phyloP scores from a whole-genome alignment of 1,139 yeast genomes.

The Yamadazyma dushanensis region DNA sequence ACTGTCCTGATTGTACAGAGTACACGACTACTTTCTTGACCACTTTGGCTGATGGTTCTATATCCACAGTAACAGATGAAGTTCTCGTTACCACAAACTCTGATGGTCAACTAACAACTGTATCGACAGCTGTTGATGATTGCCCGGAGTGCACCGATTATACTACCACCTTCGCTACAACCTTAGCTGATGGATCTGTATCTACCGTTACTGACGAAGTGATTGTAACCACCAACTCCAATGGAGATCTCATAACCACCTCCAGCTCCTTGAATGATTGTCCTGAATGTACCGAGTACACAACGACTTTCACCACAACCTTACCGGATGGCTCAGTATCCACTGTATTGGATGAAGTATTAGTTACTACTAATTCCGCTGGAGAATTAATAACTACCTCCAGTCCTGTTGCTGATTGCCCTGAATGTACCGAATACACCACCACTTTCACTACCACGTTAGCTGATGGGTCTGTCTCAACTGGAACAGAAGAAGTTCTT shows the following conservation, averaged over 20 bases:
- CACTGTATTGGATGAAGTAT: constrained; percentile 9
- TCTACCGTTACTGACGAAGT: too few species aligned
- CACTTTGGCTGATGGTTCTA: constrained; percentile 11
- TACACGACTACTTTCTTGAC: constrained; percentile 12
- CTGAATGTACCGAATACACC: constrained; percentile 13
- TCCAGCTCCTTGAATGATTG: constrained; percentile 6
- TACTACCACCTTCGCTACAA: constrained; percentile 15
- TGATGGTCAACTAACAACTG: constrained; percentile 9
- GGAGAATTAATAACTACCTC: constrained; percentile 27
- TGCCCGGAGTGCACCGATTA: constrained; percentile 13
- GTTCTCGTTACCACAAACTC: constrained; percentile 12
- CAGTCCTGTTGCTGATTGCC: constrained; percentile 7
- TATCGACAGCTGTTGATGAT: constrained; percentile 10
- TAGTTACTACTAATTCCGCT: constrained; percentile 21
- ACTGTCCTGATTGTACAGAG: constrained; percentile 8
- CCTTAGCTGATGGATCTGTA: constrained; percentile 14
- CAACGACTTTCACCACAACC: constrained; percentile 15
- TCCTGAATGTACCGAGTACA: constrained; percentile 16
- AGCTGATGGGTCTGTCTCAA: too few species aligned
- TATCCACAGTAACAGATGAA: constrained; percentile 7
- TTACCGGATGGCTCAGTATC: constrained; percentile 14
- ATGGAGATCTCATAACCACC: constrained; percentile 9
- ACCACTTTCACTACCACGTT: constrained; percentile 11
- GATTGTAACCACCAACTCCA: constrained; percentile 12
- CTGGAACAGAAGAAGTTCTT: constrained; percentile 9